Evolutionary conservation across 306 rosid genomes (phyloP), one percentile per base, ranked within the genome.

Genomic region (Rosa multiflora): DNA sequence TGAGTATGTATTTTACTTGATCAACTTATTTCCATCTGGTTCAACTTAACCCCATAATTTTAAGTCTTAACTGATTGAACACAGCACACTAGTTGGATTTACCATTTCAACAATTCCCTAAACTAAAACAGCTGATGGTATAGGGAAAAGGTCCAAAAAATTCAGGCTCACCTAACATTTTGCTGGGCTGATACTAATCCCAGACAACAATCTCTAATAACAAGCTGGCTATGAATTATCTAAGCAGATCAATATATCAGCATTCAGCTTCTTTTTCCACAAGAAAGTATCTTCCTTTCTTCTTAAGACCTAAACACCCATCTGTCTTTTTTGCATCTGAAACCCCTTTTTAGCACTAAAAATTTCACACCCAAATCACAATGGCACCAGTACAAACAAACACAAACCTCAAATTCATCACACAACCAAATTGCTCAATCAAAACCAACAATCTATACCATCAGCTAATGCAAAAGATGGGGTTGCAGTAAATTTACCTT

Each of bases 401-500:
- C 1, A 40, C 32, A 10, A 44, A 4, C 4, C 51, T n/a, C 26
- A 29, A 75, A 61, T 10, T 10, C 47, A 23, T 5, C 3, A 20
- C 42, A 75, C 6, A 15, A 32, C 2, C 10, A 5, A 75, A 75
- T 61, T 42, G 46, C 71, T 29, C 13, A 37, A 17, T n/a, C 10
- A 44, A 32, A 46, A 61, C 29, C 35, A 40, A 55, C 37, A 74
- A 74, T 20, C 23, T 8, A 13, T 12, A 2, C 44, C 8, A 59
- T 1, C 70, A 61, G 11, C 29, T 40, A 14, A 13, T 8, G 23
- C 56, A 63, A 76, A 63, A 17, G 0, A 63, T 20, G 80, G 70
- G 70, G 6, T 78, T 15, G 66, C 14, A 69, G 76, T 29, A 53
- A 47, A 53, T 23, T 32, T 70, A 78, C 81, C 81, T 42, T 29